Evolutionary conservation across 345 rosid species (phyloP).

Genomic region (Populus simonii): DNA sequence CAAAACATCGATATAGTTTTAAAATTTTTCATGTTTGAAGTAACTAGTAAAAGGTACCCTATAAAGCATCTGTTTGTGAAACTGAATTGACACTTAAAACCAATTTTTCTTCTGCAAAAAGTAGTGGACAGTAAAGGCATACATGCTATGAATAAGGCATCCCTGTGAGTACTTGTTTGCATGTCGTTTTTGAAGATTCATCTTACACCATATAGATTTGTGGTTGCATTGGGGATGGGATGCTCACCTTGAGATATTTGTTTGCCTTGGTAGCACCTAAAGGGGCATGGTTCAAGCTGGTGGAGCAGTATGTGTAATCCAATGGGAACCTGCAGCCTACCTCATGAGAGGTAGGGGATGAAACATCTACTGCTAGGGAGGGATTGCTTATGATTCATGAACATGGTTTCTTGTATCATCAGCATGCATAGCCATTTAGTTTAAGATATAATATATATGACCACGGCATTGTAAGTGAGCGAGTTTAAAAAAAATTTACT

Average conservation of each 20-base stretch:
- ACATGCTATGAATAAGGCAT: neutral
- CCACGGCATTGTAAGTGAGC: constrained; percentile 6
- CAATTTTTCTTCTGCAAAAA: neutral
- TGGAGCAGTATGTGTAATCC: constrained; percentile 35
- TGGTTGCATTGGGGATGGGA: neutral
- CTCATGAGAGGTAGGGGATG: constrained; percentile 47
- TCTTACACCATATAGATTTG: neutral
- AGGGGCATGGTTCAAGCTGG: constrained; percentile 39
- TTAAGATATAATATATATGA: neutral
- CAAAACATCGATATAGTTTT: neutral
- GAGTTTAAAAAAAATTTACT: neutral
- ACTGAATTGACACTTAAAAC: neutral
- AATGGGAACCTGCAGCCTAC: constrained; percentile 52
- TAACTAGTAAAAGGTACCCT: too few species aligned
- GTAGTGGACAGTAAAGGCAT: neutral
- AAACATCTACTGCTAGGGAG: constrained; percentile 24
- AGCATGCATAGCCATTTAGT: neutral
- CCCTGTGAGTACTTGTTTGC: neutral
- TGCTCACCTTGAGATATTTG: constrained; percentile 18
- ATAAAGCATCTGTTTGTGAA: neutral
- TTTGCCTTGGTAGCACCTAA: constrained; percentile 39
- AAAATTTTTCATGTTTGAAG: neutral
- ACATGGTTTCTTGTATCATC: neutral
- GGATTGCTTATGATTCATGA: constrained; percentile 9
- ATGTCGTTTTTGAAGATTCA: neutral